Percentiles rank a stretch among this genome's conserved stretches.
These are phyloP conservation scores for Butyriboletus loyo DNA, from an alignment of 768 basidiomycete genomes.

Conservation along the genomic window DNA sequence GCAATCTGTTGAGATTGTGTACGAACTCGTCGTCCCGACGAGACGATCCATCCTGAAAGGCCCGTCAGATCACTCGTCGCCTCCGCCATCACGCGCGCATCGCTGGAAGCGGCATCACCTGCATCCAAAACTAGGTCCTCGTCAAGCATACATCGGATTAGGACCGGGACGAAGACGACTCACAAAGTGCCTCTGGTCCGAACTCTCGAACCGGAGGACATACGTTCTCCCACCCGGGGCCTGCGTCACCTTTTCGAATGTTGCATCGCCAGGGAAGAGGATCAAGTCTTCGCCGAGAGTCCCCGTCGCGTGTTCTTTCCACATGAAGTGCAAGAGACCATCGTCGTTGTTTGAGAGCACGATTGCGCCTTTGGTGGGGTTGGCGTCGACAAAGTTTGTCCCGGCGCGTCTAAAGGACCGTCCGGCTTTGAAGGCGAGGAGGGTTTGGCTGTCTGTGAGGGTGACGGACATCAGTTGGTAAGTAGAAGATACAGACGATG, in stretches of 20 bases:
- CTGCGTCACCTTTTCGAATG: constrained; percentile 71
- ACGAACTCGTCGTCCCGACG: constrained; percentile 71
- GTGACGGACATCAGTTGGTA: constrained; percentile 11
- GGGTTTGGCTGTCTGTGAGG: constrained; percentile 29
- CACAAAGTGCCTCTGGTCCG: constrained; percentile 87
- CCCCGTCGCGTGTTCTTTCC: constrained; percentile 70
- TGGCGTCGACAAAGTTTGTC: constrained; percentile 66
- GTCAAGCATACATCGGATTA: neutral
- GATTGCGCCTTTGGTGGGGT: constrained; percentile 70
- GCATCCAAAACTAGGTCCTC: constrained; percentile 74
- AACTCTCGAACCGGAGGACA: constrained; percentile 89
- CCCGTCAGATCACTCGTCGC: constrained; percentile 1
- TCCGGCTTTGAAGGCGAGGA: constrained; percentile 64
- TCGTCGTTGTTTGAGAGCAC: constrained; percentile 68
- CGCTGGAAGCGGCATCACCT: constrained; percentile 44
- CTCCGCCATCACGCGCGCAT: neutral
- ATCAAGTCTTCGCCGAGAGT: constrained; percentile 77
- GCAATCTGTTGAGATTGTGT: constrained; percentile 64
- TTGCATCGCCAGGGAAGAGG: constrained; percentile 83
- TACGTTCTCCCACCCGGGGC: constrained; percentile 68
- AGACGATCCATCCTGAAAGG: constrained; percentile 58
- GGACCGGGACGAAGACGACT: constrained; percentile 32
- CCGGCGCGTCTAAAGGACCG: constrained; percentile 67
- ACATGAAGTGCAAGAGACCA: constrained; percentile 72
- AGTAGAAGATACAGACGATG: neutral